Evolutionary conservation across 495 filamentous ascomycete species (phyloP).

Genomic region (Talaromyces liani): DNA sequence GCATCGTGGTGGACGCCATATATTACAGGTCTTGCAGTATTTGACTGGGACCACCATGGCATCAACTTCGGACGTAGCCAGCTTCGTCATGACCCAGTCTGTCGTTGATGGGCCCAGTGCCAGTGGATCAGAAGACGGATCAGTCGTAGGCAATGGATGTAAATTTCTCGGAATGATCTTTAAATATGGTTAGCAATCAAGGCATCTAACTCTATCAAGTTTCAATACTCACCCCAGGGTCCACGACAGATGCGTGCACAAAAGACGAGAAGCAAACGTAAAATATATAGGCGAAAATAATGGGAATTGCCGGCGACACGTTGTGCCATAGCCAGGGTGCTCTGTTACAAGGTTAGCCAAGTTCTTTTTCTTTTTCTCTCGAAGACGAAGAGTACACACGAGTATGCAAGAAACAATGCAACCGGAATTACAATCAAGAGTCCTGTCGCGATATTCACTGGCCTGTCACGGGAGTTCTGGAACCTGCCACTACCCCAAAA

Average conservation of each 20-base stretch:
- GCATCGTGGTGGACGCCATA: conserved; percentile 91
- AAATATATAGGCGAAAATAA: conserved; percentile 85
- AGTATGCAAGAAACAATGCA: conserved; percentile 77
- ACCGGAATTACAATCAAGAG: conserved; percentile 68
- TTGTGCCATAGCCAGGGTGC: conserved; percentile 87
- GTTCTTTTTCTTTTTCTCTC: background rate
- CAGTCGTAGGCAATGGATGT: conserved; percentile 52
- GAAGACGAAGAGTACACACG: conserved; percentile 38
- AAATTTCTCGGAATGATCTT: conserved; percentile 83
- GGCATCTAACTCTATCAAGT: background rate
- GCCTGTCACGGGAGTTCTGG: conserved; percentile 80
- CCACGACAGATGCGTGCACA: conserved; percentile 79
- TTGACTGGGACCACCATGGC: conserved; percentile 97
- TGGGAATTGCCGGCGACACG: conserved; percentile 84
- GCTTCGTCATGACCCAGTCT: conserved; percentile 84
- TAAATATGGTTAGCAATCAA: conserved; percentile 11
- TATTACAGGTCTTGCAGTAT: conserved; percentile 92
- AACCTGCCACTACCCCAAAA: conserved; percentile 81
- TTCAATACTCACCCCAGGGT: conserved; percentile 70
- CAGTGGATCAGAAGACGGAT: conserved; percentile 64
- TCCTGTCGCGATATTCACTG: conserved; percentile 87
- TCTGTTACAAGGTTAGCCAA: conserved; percentile 22
- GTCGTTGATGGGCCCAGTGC: conserved; percentile 75
- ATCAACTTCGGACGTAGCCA: conserved; percentile 57
- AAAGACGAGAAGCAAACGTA: conserved; percentile 89